Percentiles rank a stretch among this genome's conserved stretches.
These are phyloP conservation scores for Cyclostephanos invisitatus DNA, from an alignment of 108 stramenopile genomes.

Conservation along the genomic window DNA sequence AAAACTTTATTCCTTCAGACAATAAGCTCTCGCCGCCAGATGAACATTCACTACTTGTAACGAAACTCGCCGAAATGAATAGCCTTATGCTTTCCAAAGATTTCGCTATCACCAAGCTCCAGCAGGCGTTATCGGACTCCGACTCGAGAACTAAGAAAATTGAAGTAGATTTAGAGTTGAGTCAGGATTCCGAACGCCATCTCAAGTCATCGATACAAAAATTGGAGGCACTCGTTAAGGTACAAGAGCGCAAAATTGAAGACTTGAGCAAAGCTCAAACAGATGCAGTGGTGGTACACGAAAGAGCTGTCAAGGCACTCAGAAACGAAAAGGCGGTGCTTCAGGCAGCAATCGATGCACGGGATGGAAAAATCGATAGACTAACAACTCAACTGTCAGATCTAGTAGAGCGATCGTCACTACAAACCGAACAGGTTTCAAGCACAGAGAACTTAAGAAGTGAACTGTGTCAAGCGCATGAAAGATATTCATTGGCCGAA, in stretches of 20 bases:
- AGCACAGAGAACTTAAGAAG: constrained; percentile 10
- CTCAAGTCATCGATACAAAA: constrained; percentile 21
- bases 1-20: constrained; percentile 6
- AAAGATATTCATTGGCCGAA: constrained; percentile 15
- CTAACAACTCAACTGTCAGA: constrained; percentile 43
- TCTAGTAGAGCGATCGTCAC: constrained; percentile 30
- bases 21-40: not conserved
- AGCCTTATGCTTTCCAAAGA: constrained; percentile 47
- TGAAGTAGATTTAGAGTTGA: constrained; percentile 32
- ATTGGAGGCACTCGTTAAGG: constrained; percentile 14
- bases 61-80: constrained; percentile 47
- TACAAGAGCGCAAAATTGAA: constrained; percentile 29
- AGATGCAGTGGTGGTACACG: constrained; percentile 31
- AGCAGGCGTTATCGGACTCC: constrained; percentile 17
- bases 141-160: constrained; percentile 24
- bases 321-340: constrained; percentile 83
- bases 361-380: constrained; percentile 69
- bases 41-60: constrained; percentile 22
- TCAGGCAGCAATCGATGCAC: constrained; percentile 68
- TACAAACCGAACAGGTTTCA: constrained; percentile 24
- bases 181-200: constrained; percentile 11
- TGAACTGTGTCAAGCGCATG: constrained; percentile 13
- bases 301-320: constrained; percentile 58
- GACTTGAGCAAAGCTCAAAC: constrained; percentile 14
- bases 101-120: constrained; percentile 32